A percentile compares a stretch with the other conserved stretches of the same genome.
phyloP scores from a whole-genome alignment of 2,329 filamentous ascomycete species.

The Aspergillus tubingensis region DNA sequence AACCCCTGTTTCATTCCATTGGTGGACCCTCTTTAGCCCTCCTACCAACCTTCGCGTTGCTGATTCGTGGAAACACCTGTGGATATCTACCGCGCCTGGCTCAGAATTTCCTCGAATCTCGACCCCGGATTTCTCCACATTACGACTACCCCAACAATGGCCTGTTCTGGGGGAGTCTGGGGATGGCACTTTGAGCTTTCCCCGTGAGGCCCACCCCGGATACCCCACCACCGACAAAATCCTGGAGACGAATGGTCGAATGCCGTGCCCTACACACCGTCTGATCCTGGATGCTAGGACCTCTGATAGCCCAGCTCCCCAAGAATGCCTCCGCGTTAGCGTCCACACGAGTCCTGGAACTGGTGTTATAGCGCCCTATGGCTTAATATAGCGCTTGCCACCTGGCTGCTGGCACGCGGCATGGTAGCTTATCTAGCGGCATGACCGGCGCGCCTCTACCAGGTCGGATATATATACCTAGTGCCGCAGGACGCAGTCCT shows the following conservation, averaged over 20 bases:
- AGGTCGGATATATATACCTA: slow-evolving; percentile 8
- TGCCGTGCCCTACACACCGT: slow-evolving; percentile 15
- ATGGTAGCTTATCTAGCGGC: slow-evolving; percentile 7
- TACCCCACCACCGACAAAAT: slow-evolving; percentile 27
- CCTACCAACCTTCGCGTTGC: background rate
- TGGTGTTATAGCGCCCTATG: slow-evolving; percentile 7
- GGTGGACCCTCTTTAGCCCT: slow-evolving; percentile 32
- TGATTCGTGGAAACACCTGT: slow-evolving; percentile 35
- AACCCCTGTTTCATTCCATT: slow-evolving; percentile 24
- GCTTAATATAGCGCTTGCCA: slow-evolving; percentile 17
- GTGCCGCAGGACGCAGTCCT: background rate
- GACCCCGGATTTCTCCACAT: slow-evolving; percentile 28
- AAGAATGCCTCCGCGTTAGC: slow-evolving; percentile 15
- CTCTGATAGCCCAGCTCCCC: slow-evolving; percentile 15
- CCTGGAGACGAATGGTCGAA: slow-evolving; percentile 14
- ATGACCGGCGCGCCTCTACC: background rate
- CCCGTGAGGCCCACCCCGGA: slow-evolving; percentile 17
- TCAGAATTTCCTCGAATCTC: slow-evolving; percentile 38
- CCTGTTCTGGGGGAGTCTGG: slow-evolving; percentile 7
- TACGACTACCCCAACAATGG: background rate
- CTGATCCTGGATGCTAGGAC: slow-evolving; percentile 23
- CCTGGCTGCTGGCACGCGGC: slow-evolving; percentile 16
- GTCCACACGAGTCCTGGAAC: slow-evolving; percentile 2
- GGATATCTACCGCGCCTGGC: slow-evolving; percentile 12
- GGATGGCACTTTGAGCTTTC: slow-evolving; percentile 10